A percentile compares a stretch with the other conserved stretches of the same genome.
phyloP scores from a whole-genome alignment of 169 alveolate species.

The Perkinsus marinus region DNA sequence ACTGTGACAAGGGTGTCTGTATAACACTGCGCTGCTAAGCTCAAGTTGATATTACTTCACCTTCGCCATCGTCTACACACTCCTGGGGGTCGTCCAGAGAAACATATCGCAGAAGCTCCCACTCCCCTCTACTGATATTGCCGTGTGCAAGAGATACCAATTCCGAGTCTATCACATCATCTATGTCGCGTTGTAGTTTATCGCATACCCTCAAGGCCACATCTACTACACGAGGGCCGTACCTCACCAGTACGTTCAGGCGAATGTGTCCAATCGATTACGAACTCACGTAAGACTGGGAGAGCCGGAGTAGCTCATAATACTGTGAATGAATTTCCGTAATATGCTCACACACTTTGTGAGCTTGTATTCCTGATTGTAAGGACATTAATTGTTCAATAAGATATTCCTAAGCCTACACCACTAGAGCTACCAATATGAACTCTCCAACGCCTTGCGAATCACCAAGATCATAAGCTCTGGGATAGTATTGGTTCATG shows the following conservation, averaged over 20 bases:
- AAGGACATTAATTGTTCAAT: too few relatives aligned
- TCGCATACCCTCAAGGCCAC: constrained; percentile 39
- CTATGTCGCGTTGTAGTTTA: constrained; percentile 36
- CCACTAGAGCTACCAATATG: neutral
- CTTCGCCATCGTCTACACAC: neutral
- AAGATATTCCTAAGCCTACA: neutral
- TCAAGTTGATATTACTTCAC: neutral
- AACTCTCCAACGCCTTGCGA: constrained; percentile 58
- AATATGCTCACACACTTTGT: neutral
- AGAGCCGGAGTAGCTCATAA: neutral
- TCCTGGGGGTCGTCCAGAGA: neutral
- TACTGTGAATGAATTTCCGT: neutral
- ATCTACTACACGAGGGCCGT: constrained; percentile 2
- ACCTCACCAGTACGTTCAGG: neutral
- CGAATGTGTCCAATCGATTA: neutral
- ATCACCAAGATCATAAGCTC: constrained; percentile 60
- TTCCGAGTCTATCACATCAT: constrained; percentile 38
- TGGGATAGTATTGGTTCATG: constrained; percentile 64
- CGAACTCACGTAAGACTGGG: neutral
- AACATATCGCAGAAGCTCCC: neutral
- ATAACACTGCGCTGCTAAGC: neutral
- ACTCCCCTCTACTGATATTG: neutral
- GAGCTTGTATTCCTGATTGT: neutral
- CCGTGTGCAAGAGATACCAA: neutral
- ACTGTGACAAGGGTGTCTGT: neutral